Percentiles rank a stretch among this genome's conserved stretches.
Evolutionary conservation across 2,329 filamentous ascomycete species (phyloP).

Genomic region (Scedosporium boydii): DNA sequence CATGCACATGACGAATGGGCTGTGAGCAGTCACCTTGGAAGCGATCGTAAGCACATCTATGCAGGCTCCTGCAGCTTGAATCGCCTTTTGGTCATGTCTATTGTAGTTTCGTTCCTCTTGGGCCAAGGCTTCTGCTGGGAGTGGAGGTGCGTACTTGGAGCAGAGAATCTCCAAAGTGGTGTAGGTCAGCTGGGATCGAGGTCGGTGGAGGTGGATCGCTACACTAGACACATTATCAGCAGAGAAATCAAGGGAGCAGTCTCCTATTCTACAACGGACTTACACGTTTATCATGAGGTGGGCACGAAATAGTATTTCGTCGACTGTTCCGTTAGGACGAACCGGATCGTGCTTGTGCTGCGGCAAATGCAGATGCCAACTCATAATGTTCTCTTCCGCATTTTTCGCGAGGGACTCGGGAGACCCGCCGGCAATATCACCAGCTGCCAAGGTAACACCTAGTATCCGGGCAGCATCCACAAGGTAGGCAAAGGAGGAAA

Average conservation of each 20-base stretch:
- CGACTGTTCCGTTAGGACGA: constrained; percentile 59
- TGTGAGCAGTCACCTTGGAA: constrained; percentile 9
- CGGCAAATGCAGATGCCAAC: constrained; percentile 75
- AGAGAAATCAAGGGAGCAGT: neutral
- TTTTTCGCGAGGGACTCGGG: constrained; percentile 39
- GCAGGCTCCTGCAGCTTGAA: constrained; percentile 8
- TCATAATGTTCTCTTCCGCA: constrained; percentile 48
- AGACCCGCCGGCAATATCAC: constrained; percentile 35
- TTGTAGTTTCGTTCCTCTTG: constrained; percentile 10
- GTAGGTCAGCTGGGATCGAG: constrained; percentile 11
- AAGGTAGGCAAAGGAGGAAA: constrained; percentile 79
- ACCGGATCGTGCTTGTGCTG: constrained; percentile 60
- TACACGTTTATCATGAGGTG: constrained; percentile 64
- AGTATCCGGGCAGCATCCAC: constrained; percentile 74
- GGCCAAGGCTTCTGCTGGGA: constrained; percentile 9
- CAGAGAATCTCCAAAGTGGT: constrained; percentile 13
- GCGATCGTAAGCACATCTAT: constrained; percentile 11
- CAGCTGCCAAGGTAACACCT: constrained; percentile 58
- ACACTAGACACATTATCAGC: constrained; percentile 5
- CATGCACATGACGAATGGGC: constrained; percentile 14
- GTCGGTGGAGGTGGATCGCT: constrained; percentile 11
- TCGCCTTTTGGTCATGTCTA: constrained; percentile 11
- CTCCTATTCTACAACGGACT: constrained; percentile 12
- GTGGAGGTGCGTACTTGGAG: constrained; percentile 12
- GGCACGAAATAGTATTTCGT: constrained; percentile 88